Conservation (phyloP, 495 filamentous ascomycete genomes). For the Penicillium lagena region DNA sequence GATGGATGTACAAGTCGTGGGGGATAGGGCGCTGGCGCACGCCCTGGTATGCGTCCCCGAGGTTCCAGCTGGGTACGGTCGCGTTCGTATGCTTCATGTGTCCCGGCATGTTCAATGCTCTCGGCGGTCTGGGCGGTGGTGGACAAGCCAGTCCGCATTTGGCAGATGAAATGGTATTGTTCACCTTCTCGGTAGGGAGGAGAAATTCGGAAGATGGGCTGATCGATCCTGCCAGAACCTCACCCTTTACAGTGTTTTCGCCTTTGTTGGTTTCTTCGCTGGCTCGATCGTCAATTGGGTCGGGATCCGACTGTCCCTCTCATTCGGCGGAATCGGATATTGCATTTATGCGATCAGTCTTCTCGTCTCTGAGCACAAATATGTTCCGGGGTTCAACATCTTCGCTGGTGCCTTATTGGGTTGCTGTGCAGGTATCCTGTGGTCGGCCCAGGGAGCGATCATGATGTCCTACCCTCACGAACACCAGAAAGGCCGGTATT, state of each 20-base stretch:
- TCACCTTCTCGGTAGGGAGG: neutral
- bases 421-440: slow-evolving; percentile 42
- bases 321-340: slow-evolving; percentile 43
- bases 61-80: slow-evolving; percentile 40
- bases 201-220: neutral
- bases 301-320: slow-evolving; percentile 34
- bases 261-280: slow-evolving; percentile 48
- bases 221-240: slow-evolving; percentile 23
- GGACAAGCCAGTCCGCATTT: slow-evolving; percentile 35
- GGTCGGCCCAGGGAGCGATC: slow-evolving; percentile 46
- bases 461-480: slow-evolving; percentile 48
- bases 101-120: slow-evolving; percentile 75
- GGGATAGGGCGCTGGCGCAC: slow-evolving; percentile 40
- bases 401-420: slow-evolving; percentile 50
- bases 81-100: slow-evolving; percentile 75
- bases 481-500: slow-evolving; percentile 41
- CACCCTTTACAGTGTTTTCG: slow-evolving; percentile 58
- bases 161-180: slow-evolving; percentile 33
- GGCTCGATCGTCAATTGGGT: slow-evolving; percentile 43
- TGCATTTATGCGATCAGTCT: slow-evolving; percentile 37
- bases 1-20: slow-evolving; percentile 47
- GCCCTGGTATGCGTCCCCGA: slow-evolving; percentile 71
- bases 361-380: slow-evolving; percentile 59
- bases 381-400: slow-evolving; percentile 68
- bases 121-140: slow-evolving; percentile 47